These are phyloP conservation scores for Oryza meridionalis DNA, from an alignment of 176 grass and related monocot species.

Conservation along the genomic window DNA sequence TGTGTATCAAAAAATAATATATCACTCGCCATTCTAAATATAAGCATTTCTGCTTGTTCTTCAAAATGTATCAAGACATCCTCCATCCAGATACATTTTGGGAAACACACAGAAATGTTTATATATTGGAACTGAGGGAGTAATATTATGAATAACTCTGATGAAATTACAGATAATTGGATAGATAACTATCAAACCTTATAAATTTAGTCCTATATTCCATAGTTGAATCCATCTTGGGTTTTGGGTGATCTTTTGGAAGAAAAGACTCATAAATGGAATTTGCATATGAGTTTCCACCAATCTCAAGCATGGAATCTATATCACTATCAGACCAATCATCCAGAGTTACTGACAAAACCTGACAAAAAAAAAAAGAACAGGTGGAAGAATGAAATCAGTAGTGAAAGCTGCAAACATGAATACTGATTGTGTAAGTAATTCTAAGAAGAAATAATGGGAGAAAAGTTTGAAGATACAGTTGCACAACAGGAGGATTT, in stretches of 20 bases:
- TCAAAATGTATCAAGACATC: too few relatives aligned
- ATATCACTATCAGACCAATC: constrained; percentile 92
- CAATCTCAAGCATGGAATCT: constrained; percentile 93
- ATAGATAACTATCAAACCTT: constrained; percentile 56
- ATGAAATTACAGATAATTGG: constrained; percentile 18
- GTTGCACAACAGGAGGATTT: neutral
- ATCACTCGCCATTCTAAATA: neutral
- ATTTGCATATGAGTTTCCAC: constrained; percentile 99
- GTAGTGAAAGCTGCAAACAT: neutral
- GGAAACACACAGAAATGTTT: too few relatives aligned
- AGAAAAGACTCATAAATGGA: constrained; percentile 99
- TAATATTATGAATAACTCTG: constrained; percentile 27
- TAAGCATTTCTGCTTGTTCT: too few relatives aligned
- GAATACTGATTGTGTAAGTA: neutral
- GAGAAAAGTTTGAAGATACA: neutral
- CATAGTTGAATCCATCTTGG: constrained; percentile 66
- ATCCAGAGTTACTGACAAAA: constrained; percentile 91
- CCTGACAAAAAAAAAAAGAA: constrained; percentile 56
- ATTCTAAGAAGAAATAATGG: neutral
- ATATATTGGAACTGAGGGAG: too few relatives aligned
- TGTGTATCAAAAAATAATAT: constrained; percentile 41
- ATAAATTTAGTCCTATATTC: constrained; percentile 93
- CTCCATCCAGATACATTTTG: too few relatives aligned
- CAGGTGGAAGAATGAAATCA: constrained; percentile 14
- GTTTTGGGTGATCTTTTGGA: constrained; percentile 82